A percentile compares a stretch with the other conserved stretches of the same genome.
Conservation (phyloP, 2,329 filamentous ascomycete species). For the Fusarium burgessii region DNA sequence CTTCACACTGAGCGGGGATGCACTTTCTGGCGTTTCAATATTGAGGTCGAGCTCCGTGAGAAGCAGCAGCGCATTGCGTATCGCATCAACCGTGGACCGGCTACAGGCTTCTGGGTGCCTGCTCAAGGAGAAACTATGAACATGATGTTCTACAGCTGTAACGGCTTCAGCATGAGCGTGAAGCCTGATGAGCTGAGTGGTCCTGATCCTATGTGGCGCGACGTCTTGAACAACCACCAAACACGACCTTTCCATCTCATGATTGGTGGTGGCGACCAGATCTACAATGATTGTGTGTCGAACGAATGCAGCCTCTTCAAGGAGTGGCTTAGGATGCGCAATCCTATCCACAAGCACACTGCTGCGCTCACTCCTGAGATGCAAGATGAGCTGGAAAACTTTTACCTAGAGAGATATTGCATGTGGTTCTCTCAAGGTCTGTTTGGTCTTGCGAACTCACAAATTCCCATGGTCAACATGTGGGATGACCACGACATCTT, state of each 20-base stretch:
- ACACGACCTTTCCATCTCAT: constrained; percentile 96
- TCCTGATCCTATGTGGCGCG: constrained; percentile 96
- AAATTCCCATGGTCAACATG: constrained; percentile 99
- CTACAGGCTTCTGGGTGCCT: constrained; percentile 94
- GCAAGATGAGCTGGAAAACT: constrained; percentile 88
- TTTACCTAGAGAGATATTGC: constrained; percentile 88
- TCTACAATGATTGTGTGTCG: constrained; percentile 92
- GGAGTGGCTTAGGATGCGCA: constrained; percentile 86
- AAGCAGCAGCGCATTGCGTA: constrained; percentile 91
- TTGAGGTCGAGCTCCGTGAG: constrained; percentile 86
- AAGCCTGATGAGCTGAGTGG: constrained; percentile 86
- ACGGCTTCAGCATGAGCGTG: constrained; percentile 88
- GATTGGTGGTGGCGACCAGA: constrained; percentile 96
- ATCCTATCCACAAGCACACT: constrained; percentile 81
- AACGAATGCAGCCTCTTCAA: constrained; percentile 80
- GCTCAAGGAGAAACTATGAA: constrained; percentile 90
- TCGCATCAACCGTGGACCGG: constrained; percentile 91
- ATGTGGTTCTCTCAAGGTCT: constrained; percentile 98
- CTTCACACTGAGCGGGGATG: constrained; percentile 87
- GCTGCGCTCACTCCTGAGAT: constrained; percentile 83
- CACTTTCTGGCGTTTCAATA: constrained; percentile 97
- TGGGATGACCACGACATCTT: constrained; percentile 96
- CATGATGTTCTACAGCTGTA: constrained; percentile 98
- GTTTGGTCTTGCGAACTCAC: constrained; percentile 90
- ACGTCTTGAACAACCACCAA: constrained; percentile 93